phyloP scores from a whole-genome alignment of 495 filamentous ascomycete genomes.

The Echria macrotheca region DNA sequence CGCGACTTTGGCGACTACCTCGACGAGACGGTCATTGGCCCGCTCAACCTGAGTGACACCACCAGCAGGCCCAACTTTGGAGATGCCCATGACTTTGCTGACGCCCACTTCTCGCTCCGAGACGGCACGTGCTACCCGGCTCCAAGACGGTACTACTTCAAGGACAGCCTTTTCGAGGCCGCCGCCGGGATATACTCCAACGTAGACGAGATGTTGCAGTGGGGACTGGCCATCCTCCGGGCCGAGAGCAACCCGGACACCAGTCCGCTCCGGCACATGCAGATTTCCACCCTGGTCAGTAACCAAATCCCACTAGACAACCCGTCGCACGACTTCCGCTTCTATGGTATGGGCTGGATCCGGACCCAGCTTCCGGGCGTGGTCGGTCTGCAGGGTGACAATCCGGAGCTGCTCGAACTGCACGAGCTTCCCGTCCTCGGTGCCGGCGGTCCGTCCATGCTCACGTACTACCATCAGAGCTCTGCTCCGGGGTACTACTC shows the following conservation, averaged over 20 bases:
- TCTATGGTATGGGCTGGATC: slow-evolving; percentile 14
- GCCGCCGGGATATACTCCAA: slow-evolving; percentile 14
- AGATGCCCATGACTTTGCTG: slow-evolving; percentile 3
- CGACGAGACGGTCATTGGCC: not conserved
- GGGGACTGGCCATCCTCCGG: slow-evolving; percentile 1
- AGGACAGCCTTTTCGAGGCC: slow-evolving; percentile 16
- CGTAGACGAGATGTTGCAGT: slow-evolving; percentile 9
- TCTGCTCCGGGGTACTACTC: slow-evolving; percentile 15
- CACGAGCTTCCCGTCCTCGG: slow-evolving; percentile 16
- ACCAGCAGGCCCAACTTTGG: not conserved
- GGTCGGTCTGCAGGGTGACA: slow-evolving; percentile 15
- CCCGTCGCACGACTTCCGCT: slow-evolving; percentile 3
- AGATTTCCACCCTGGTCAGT: slow-evolving; percentile 4
- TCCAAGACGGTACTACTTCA: slow-evolving; percentile 9
- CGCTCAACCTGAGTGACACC: slow-evolving; percentile 5
- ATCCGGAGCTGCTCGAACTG: not conserved
- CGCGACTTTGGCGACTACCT: slow-evolving; percentile 11
- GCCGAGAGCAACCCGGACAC: not conserved
- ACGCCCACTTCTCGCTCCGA: slow-evolving; percentile 1
- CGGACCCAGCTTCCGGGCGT: slow-evolving; percentile 13
- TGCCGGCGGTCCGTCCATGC: slow-evolving; percentile 4
- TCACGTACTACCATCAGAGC: slow-evolving; percentile 26
- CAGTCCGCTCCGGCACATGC: not conserved
- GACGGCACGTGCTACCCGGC: slow-evolving; percentile 6
- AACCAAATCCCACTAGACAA: slow-evolving; percentile 8